A percentile compares a stretch with the other conserved stretches of the same genome.
Evolutionary conservation across 768 basidiomycete genomes (phyloP).

Genomic region (Suillus occidentalis): DNA sequence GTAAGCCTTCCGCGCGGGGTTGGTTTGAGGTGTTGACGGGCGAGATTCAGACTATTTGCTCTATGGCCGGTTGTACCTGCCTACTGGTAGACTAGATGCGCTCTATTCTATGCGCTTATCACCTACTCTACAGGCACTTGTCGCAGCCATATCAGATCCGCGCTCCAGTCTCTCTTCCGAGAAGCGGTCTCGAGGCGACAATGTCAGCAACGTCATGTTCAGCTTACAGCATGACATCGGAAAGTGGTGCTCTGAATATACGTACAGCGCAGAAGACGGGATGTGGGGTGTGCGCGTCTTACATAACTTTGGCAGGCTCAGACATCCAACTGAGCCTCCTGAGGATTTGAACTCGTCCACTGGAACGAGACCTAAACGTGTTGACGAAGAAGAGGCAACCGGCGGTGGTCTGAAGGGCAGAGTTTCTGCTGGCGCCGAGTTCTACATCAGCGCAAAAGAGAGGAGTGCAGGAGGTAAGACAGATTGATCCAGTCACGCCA

Average conservation of each 20-base stretch:
- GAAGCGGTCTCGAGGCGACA: slow-evolving; percentile 41
- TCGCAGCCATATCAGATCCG: slow-evolving; percentile 86
- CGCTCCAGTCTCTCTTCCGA: slow-evolving; percentile 47
- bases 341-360: slow-evolving; percentile 30
- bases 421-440: slow-evolving; percentile 88
- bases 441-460: slow-evolving; percentile 93
- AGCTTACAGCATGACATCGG: slow-evolving; percentile 91
- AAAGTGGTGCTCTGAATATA: slow-evolving; percentile 91
- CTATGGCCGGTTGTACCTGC: slow-evolving; percentile 90
- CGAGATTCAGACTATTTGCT: slow-evolving; percentile 77
- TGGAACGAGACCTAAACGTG: slow-evolving; percentile 58
- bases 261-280: slow-evolving; percentile 90
- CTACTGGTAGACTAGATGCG: slow-evolving; percentile 85
- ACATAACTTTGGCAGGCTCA: slow-evolving; percentile 87
- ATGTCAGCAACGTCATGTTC: slow-evolving; percentile 73
- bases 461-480: slow-evolving; percentile 85
- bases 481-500: not conserved
- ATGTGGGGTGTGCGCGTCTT: slow-evolving; percentile 90
- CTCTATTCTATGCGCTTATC: slow-evolving; percentile 82
- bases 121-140: slow-evolving; percentile 75
- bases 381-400: slow-evolving; percentile 93
- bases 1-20: slow-evolving; percentile 40
- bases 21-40: slow-evolving; percentile 21
- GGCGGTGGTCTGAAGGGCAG: slow-evolving; percentile 90
- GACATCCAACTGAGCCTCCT: slow-evolving; percentile 36